Evolutionary conservation across 495 filamentous ascomycete species (phyloP), one percentile per base, ranked within the genome.

Genomic region (Penicillium bialowiezense): DNA sequence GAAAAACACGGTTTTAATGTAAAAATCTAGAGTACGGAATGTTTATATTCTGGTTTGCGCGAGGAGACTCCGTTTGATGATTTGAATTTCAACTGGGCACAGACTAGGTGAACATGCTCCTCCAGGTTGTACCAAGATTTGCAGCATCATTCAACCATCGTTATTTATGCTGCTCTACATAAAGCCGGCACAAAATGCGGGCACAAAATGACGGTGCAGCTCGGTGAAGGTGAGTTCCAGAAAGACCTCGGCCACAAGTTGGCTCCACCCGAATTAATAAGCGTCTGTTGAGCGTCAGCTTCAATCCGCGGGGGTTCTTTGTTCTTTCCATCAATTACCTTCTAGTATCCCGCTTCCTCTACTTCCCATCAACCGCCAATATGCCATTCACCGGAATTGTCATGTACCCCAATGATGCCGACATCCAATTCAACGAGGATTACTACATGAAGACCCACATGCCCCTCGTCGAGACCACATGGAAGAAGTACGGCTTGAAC

Each of bases 401-500:
- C 33, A 48, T 55, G 41, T 64, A 64, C 48, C 60, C 60, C 50
- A 64, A 64, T 24, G 46, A 56, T 12, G 42, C 29, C 6, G 58
- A 47, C 28, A 51, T 51, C 51, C 38, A 43, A 6, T 64, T 64
- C 51, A 47, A 64, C 29, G 55, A 54, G 28, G 34, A 50, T n/a
- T 64, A 64, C 55, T 64, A 64, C 50, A 36, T 64, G 35, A 40
- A 56, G 46, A 50, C 49, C 19, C 60, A 64, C 44, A 61, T 64
- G 60, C 60, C 60, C 10, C 50, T 64, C 5, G 58, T 61, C 9
- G 60, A 60, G 7, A 19, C 18, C 6, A 34, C 24, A 28, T 64
- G 60, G 60, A 55, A 55, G 23, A 48, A 44, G 19, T n/a, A 46
- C 21, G 57, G 60, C 5, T 31, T 64, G 26, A 41, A 29, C 36